Evolutionary conservation across 2,329 filamentous ascomycete genomes (phyloP).

Genomic region (Ploettnerulaceae sp.): DNA sequence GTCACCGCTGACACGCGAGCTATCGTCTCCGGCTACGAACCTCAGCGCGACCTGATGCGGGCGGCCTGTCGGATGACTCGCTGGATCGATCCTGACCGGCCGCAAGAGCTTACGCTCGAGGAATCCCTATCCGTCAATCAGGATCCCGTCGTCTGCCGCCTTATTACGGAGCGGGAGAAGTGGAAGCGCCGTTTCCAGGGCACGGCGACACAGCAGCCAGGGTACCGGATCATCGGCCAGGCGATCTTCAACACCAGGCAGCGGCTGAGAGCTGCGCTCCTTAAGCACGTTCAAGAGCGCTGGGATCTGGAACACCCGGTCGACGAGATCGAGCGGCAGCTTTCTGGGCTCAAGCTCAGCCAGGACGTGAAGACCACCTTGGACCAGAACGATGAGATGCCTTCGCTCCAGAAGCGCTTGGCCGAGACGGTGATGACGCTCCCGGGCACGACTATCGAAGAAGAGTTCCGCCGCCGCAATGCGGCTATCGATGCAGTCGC

Average conservation of each 20-base stretch:
- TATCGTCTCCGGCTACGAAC: constrained; percentile 17
- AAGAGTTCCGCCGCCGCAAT: constrained; percentile 22
- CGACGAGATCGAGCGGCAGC: constrained; percentile 21
- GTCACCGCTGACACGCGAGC: constrained; percentile 15
- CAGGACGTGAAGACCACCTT: constrained; percentile 12
- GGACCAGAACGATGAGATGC: constrained; percentile 19
- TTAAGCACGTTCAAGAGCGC: constrained; percentile 14
- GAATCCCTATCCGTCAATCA: constrained; percentile 21
- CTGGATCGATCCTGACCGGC: constrained; percentile 20
- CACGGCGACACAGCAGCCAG: constrained; percentile 12
- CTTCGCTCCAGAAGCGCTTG: constrained; percentile 26
- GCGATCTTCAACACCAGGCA: constrained; percentile 19
- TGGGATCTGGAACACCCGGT: constrained; percentile 21
- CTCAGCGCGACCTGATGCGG: constrained; percentile 18
- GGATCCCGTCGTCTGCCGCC: constrained; percentile 12
- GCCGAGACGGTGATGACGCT: constrained; percentile 30
- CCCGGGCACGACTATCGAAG: constrained; percentile 20
- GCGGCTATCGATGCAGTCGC: constrained; percentile 30
- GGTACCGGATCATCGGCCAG: constrained; percentile 13
- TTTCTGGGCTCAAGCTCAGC: constrained; percentile 11
- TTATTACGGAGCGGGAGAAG: constrained; percentile 17
- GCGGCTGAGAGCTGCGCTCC: constrained; percentile 12
- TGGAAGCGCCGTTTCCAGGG: constrained; percentile 18
- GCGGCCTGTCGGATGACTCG: constrained; percentile 18
- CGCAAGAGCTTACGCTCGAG: constrained; percentile 18